Evolutionary conservation across 768 basidiomycete species (phyloP).

Genomic region (Trametes cingulata): DNA sequence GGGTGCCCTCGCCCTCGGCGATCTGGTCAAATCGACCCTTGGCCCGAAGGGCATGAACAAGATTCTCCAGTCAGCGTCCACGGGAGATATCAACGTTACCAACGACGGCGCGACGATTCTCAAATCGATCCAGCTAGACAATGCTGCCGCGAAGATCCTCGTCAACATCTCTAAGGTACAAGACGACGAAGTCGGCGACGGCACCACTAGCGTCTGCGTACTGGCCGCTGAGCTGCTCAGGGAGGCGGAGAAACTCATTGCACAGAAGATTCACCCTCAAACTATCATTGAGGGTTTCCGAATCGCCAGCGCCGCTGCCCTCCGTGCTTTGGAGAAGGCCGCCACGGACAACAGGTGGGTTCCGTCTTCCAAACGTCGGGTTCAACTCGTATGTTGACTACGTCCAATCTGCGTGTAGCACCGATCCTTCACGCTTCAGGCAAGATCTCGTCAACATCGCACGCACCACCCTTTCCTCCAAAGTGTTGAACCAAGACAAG

Average conservation of each 20-base stretch:
- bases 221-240: slow-evolving; percentile 87
- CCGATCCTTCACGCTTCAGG: slow-evolving; percentile 74
- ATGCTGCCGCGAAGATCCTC: slow-evolving; percentile 97
- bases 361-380: neutral
- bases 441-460: slow-evolving; percentile 96
- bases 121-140: slow-evolving; percentile 96
- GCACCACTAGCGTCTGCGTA: slow-evolving; percentile 89
- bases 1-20: slow-evolving; percentile 94
- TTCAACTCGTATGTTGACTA: too few species aligned
- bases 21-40: slow-evolving; percentile 97
- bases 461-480: slow-evolving; percentile 91
- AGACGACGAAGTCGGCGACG: slow-evolving; percentile 98
- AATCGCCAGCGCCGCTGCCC: slow-evolving; percentile 82
- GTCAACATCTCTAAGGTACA: slow-evolving; percentile 99
- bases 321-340: slow-evolving; percentile 79
- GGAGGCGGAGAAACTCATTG: slow-evolving; percentile 94
- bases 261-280: slow-evolving; percentile 93
- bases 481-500: slow-evolving; percentile 96
- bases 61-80: slow-evolving; percentile 89
- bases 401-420: slow-evolving; percentile 39
- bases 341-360: slow-evolving; percentile 80
- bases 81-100: slow-evolving; percentile 93
- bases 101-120: slow-evolving; percentile 99
- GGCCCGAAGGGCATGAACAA: slow-evolving; percentile 99
- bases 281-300: slow-evolving; percentile 97